These are phyloP conservation scores for Bassia scoparia DNA, from an alignment of 148 eudicot genomes.

Conservation along the genomic window DNA sequence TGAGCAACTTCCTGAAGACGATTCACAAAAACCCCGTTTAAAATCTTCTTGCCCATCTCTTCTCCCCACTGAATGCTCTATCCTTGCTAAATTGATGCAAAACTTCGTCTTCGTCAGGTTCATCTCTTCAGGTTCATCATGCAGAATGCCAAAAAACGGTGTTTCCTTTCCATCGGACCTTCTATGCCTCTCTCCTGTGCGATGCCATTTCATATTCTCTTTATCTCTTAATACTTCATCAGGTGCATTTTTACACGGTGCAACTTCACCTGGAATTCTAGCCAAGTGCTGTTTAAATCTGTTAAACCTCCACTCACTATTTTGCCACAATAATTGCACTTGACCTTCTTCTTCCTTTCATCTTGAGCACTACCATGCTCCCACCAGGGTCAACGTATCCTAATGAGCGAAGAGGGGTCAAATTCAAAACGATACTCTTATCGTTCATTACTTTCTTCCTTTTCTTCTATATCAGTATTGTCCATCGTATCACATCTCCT, in stretches of 20 bases:
- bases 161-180: conserved; percentile 61
- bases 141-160: conserved; percentile 62
- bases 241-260: conserved; percentile 88
- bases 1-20: conserved; percentile 49
- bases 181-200: conserved; percentile 77
- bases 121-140: conserved; percentile 79
- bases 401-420: conserved; percentile 81
- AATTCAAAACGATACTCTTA: conserved; percentile 54
- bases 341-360: conserved; percentile 91
- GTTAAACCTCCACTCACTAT: conserved; percentile 93
- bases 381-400: conserved; percentile 99
- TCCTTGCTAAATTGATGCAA: conserved; percentile 39
- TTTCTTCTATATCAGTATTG: conserved; percentile 48
- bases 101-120: conserved; percentile 59
- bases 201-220: conserved; percentile 99
- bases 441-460: conserved; percentile 58
- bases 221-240: conserved; percentile 83
- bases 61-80: conserved; percentile 40
- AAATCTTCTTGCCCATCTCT: conserved; percentile 46
- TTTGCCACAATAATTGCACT: conserved; percentile 93
- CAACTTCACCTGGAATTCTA: conserved; percentile 96
- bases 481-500: conserved; percentile 48
- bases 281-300: conserved; percentile 94
- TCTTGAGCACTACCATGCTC: conserved; percentile 95
- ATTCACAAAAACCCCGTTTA: conserved; percentile 43